A percentile compares a stretch with the other conserved stretches of the same genome.
Conservation (phyloP, 345 rosid species). For the Tarenaya hassleriana region DNA sequence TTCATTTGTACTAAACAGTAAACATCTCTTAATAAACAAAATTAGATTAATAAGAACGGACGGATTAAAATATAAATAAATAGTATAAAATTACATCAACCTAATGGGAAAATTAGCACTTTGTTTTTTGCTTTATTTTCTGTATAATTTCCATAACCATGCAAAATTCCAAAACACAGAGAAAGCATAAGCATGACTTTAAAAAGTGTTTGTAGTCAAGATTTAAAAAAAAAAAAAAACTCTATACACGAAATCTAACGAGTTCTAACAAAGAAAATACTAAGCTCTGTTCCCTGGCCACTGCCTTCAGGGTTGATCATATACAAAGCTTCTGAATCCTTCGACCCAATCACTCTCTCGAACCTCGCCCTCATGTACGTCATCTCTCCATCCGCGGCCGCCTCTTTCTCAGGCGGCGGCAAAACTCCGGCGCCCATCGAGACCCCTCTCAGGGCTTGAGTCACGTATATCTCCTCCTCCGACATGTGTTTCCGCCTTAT, state of each 20-base stretch:
- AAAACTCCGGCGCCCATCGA: slow-evolving; percentile 98
- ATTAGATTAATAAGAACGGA: too few relatives aligned
- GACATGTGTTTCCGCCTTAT: slow-evolving; percentile 81
- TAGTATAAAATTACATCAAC: too few relatives aligned
- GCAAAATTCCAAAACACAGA: too few relatives aligned
- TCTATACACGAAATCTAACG: slow-evolving; percentile 29
- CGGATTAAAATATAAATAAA: too few relatives aligned
- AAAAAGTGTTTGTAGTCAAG: too few relatives aligned
- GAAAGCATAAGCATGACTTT: too few relatives aligned
- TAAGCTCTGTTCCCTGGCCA: slow-evolving; percentile 75
- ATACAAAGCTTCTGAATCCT: slow-evolving; percentile 83
- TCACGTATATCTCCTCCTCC: slow-evolving; percentile 81
- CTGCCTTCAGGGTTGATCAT: slow-evolving; percentile 92
- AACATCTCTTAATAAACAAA: too few relatives aligned
- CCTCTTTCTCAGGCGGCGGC: slow-evolving; percentile 51
- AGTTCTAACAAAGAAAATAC: slow-evolving; percentile 82
- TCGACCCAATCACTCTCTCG: slow-evolving; percentile 80
- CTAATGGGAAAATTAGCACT: too few relatives aligned
- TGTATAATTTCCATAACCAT: too few relatives aligned
- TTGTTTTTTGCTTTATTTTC: too few relatives aligned
- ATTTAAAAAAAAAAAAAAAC: slow-evolving; percentile 3
- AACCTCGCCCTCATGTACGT: slow-evolving; percentile 91
- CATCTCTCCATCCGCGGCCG: slow-evolving; percentile 65
- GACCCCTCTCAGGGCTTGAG: slow-evolving; percentile 76
- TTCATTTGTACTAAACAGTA: too few relatives aligned